phyloP scores from a whole-genome alignment of 1,139 yeast species.

The Kodamaea alishanica region DNA sequence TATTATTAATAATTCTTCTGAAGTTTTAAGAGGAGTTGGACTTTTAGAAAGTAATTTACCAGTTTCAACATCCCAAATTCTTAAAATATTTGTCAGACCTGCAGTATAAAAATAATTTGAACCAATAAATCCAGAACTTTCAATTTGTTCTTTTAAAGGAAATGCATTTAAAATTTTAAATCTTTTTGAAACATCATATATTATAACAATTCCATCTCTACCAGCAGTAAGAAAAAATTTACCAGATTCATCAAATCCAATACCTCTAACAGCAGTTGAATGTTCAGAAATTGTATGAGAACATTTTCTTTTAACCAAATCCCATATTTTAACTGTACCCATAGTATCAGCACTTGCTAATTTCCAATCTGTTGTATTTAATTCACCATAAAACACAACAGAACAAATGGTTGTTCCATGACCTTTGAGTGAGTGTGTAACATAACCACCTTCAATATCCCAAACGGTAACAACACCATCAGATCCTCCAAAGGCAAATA shows the following conservation, averaged over 20 bases:
- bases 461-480: constrained; percentile 91
- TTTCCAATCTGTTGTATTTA: constrained; percentile 69
- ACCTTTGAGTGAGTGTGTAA: constrained; percentile 88
- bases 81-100: constrained; percentile 69
- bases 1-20: constrained; percentile 66
- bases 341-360: constrained; percentile 85
- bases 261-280: constrained; percentile 80
- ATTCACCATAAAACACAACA: constrained; percentile 67
- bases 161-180: constrained; percentile 61
- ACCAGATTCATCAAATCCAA: constrained; percentile 59
- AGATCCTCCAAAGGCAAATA: constrained; percentile 91
- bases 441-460: constrained; percentile 84
- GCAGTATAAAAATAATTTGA: constrained; percentile 61
- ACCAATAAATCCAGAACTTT: constrained; percentile 66
- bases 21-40: constrained; percentile 47
- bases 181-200: constrained; percentile 51
- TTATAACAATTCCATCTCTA: constrained; percentile 73
- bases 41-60: constrained; percentile 46
- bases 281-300: constrained; percentile 68
- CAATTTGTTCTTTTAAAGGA: constrained; percentile 76
- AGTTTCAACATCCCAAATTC: constrained; percentile 51
- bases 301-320: constrained; percentile 74
- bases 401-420: constrained; percentile 93
- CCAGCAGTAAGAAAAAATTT: constrained; percentile 74
- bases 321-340: constrained; percentile 89